Conservation (phyloP, 495 filamentous ascomycete genomes). For the Wilcoxina mikolae region DNA sequence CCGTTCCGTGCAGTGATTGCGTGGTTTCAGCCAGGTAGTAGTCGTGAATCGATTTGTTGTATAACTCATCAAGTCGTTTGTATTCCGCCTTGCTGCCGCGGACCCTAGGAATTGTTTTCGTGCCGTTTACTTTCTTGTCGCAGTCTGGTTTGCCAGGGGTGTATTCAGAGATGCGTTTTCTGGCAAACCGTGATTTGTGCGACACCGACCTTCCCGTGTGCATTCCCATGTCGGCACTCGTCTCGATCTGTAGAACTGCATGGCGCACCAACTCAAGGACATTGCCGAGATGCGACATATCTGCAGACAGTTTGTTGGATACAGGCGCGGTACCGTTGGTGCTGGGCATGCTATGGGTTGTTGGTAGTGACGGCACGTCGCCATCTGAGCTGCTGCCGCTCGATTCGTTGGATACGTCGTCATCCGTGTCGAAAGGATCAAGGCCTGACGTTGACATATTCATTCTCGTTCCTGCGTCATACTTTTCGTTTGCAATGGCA, state of each 20-base stretch:
- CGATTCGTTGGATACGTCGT: no score
- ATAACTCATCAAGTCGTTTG: slow-evolving; percentile 27
- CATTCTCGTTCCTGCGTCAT: neutral
- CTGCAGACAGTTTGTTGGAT: neutral
- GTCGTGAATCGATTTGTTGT: slow-evolving; percentile 26
- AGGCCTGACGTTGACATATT: neutral
- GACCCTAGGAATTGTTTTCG: slow-evolving; percentile 8
- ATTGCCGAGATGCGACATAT: neutral
- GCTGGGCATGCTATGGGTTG: neutral
- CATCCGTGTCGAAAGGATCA: neutral
- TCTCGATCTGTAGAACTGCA: neutral
- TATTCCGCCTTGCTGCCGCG: slow-evolving; percentile 25
- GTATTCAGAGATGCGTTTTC: neutral
- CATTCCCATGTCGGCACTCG: neutral
- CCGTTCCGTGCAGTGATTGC: slow-evolving; percentile 13
- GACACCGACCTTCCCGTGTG: neutral
- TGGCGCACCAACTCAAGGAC: neutral
- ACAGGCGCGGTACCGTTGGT: neutral
- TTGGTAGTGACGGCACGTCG: neutral
- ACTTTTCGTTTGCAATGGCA: neutral
- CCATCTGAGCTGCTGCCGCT: neutral
- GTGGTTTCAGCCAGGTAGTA: slow-evolving; percentile 24
- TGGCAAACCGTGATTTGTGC: neutral
- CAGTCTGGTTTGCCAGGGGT: neutral
- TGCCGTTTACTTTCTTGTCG: neutral